These are phyloP conservation scores for Fusarium virguliforme DNA, from an alignment of 2,329 filamentous ascomycete species.

Conservation along the genomic window DNA sequence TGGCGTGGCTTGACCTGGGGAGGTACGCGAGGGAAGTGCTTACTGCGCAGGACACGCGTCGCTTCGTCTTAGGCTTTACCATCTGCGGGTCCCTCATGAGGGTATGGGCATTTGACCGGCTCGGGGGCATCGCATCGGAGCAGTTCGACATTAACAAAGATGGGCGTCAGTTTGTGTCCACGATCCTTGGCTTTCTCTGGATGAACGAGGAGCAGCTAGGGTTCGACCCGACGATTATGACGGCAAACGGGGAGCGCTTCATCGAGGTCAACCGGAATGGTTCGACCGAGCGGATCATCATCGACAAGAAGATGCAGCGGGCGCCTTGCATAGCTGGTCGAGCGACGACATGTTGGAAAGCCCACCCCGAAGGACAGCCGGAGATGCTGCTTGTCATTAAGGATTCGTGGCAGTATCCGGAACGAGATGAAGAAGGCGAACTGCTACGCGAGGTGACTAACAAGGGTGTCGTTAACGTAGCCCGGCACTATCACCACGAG, in stretches of 20 bases:
- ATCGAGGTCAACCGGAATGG: slow-evolving; percentile 60
- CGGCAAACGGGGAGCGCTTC: slow-evolving; percentile 52
- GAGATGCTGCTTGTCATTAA: slow-evolving; percentile 61
- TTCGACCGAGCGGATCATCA: slow-evolving; percentile 58
- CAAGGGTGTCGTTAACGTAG: slow-evolving; percentile 58
- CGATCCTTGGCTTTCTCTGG: slow-evolving; percentile 60
- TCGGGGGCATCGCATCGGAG: slow-evolving; percentile 63
- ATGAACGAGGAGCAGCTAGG: slow-evolving; percentile 60
- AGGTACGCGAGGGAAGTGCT: slow-evolving; percentile 64
- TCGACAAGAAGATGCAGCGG: slow-evolving; percentile 58
- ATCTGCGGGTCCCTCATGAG: slow-evolving; percentile 63
- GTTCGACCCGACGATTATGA: slow-evolving; percentile 62
- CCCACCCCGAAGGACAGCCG: slow-evolving; percentile 55
- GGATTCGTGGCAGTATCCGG: slow-evolving; percentile 61
- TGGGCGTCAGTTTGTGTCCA: slow-evolving; percentile 58
- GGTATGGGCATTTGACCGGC: slow-evolving; percentile 63
- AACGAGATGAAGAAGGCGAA: slow-evolving; percentile 61
- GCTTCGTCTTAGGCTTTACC: slow-evolving; percentile 67
- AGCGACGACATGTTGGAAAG: slow-evolving; percentile 64
- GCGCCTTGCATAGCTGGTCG: slow-evolving; percentile 57
- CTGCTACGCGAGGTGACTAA: slow-evolving; percentile 57
- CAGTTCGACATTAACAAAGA: slow-evolving; percentile 64
- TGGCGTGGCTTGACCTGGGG: slow-evolving; percentile 59
- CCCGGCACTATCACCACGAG: slow-evolving; percentile 61
- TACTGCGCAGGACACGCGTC: slow-evolving; percentile 59